Evolutionary conservation across 768 basidiomycete species (phyloP).

Genomic region (Tricholoma sp.): DNA sequence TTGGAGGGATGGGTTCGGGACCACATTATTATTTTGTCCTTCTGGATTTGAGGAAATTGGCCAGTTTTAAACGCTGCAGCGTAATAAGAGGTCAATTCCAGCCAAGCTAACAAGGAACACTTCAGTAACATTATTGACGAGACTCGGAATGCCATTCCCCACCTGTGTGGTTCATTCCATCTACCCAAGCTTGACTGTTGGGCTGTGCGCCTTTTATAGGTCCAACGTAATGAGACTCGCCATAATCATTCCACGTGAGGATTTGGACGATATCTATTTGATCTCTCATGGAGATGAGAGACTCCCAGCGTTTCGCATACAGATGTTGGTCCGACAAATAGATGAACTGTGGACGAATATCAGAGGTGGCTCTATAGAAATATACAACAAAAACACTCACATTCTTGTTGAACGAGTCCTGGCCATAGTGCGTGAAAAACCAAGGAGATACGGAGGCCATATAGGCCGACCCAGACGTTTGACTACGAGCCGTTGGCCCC

Average conservation of each 20-base stretch:
- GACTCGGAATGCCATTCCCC: slow-evolving; percentile 8
- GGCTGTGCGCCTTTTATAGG: slow-evolving; percentile 73
- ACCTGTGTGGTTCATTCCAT: slow-evolving; percentile 58
- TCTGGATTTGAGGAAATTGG: slow-evolving; percentile 45
- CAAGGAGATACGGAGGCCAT: slow-evolving; percentile 63
- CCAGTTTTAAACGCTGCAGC: slow-evolving; percentile 71
- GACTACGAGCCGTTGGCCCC: slow-evolving; percentile 20
- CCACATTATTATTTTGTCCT: slow-evolving; percentile 67
- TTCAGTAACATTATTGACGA: slow-evolving; percentile 3
- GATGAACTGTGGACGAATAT: slow-evolving; percentile 39
- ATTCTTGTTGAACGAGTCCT: slow-evolving; percentile 69
- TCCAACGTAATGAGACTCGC: slow-evolving; percentile 77
- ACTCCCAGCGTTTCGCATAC: slow-evolving; percentile 64
- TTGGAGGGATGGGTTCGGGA: slow-evolving; percentile 58
- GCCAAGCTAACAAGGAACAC: slow-evolving; percentile 42
- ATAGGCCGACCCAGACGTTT: slow-evolving; percentile 27
- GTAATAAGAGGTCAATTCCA: slow-evolving; percentile 62
- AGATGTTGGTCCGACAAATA: slow-evolving; percentile 67
- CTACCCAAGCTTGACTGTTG: slow-evolving; percentile 66
- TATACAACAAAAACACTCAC: slow-evolving; percentile 26
- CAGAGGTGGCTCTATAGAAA: background rate
- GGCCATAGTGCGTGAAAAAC: slow-evolving; percentile 78
- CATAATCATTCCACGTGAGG: slow-evolving; percentile 70
- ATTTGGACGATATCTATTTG: slow-evolving; percentile 57
- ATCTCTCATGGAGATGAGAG: slow-evolving; percentile 50